A percentile compares a stretch with the other conserved stretches of the same genome.
phyloP scores from a whole-genome alignment of 164 flowering plant genomes.

The Liriodendron chinense region DNA sequence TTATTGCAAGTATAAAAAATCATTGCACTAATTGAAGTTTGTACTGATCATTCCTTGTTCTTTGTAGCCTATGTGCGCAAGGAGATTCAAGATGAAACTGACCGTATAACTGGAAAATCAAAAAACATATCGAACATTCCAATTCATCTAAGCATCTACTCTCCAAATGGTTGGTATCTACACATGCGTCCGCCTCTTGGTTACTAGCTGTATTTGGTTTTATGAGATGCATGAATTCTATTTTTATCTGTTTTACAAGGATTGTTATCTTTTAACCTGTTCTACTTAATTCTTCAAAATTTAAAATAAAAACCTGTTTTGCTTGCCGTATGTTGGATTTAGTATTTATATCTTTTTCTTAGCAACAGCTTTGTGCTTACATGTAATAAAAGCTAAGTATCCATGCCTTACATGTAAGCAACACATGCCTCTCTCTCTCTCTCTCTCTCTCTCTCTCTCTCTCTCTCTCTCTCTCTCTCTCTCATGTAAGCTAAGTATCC shows the following conservation, averaged over 20 bases:
- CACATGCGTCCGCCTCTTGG: not conserved
- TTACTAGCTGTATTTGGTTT: constrained; percentile 4
- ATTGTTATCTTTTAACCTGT: not conserved
- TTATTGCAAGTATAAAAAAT: not conserved
- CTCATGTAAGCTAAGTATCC: not conserved
- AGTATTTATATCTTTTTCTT: not conserved
- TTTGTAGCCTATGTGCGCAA: constrained; percentile 76
- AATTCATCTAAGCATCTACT: constrained; percentile 69
- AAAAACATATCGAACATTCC: constrained; percentile 66
- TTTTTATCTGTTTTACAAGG: not conserved
- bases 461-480: not conserved
- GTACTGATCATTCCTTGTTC: constrained; percentile 5
- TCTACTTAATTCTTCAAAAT: not conserved
- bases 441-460: not conserved
- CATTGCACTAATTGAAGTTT: not conserved
- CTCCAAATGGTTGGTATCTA: constrained; percentile 56
- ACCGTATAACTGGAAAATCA: constrained; percentile 55
- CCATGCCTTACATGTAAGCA: no score
- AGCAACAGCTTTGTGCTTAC: not conserved
- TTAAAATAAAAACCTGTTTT: no score
- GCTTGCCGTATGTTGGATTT: not conserved
- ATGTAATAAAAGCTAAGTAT: no score
- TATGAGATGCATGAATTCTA: not conserved
- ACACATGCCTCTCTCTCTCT: not conserved
- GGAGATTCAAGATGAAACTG: constrained; percentile 79